Base-by-base conservation (phyloP, 176 grass and related monocot species). In the Lolium multiflorum region DNA sequence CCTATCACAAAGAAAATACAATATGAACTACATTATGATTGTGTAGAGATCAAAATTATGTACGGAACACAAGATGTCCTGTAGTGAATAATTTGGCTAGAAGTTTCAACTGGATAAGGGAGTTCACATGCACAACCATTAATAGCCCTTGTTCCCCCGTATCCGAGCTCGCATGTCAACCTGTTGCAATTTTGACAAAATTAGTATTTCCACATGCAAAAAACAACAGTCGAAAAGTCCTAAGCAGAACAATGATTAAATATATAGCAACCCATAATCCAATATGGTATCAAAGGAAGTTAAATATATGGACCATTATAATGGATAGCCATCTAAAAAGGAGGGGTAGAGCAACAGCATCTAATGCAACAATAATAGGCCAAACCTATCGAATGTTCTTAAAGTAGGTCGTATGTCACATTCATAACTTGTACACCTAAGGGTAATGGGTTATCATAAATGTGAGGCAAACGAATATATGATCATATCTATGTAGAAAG, bases 131-230 rank as follows among this genome's bases (percentile, higher is more conserved):
- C 28, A 91, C 76, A 61, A 61, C 35, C 35, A 38, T 62, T 79
- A 97, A 82, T 99, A 99, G 43, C 97, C 97, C 78, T 99, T 99
- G 66, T 97, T 99, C 61, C 97, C 97, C 39, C 92, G 94, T 88
- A 99, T 99, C 62, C 94, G 89, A 7, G 97, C 90, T 83, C 97
- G 90, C 97, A 99, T 99, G 78, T 99, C 97, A 79, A 99, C 97
- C 97, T 99, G 89, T 89, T 62, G 58, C 28, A 65, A 89, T 74
- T 43, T 74, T 43, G 82, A 79, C 9, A 67, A 20, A 79, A 16
- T 87, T 71, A 89, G 25, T 17, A 87, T 47, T 84, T 39, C 70
- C 43, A 56, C 11, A 49, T 28, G 17, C 57, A 64, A 48, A 52
- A 84, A 85, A 77, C 25, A 81, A 61, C 4, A 26, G 7, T 15